Evolutionary conservation across 2,329 filamentous ascomycete genomes (phyloP).

Genomic region (Fusarium musae): DNA sequence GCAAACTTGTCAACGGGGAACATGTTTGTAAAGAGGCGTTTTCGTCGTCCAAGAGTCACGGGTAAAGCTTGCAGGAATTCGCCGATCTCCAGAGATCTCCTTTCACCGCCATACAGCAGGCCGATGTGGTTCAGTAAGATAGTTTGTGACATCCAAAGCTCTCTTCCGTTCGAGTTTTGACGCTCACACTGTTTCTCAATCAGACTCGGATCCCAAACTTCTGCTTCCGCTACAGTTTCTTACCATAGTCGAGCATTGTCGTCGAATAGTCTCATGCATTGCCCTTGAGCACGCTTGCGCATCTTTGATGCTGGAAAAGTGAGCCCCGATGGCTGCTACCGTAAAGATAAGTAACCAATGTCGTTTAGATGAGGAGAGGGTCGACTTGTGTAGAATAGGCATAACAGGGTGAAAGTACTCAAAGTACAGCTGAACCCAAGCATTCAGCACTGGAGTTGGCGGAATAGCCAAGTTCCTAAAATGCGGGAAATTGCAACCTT

Average conservation of each 20-base stretch:
- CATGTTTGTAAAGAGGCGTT: slow-evolving; percentile 7
- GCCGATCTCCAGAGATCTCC: slow-evolving; percentile 6
- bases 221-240: no score
- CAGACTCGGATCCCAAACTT: no score
- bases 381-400: slow-evolving; percentile 5
- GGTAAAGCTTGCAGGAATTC: slow-evolving; percentile 1
- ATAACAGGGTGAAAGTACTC: slow-evolving; percentile 1
- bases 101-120: not conserved
- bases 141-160: slow-evolving; percentile 13
- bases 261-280: slow-evolving; percentile 3
- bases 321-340: slow-evolving; percentile 1
- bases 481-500: not conserved
- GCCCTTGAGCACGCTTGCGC: not conserved
- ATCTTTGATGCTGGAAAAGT: not conserved
- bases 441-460: not conserved
- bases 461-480: slow-evolving; percentile 4
- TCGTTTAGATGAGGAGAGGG: not conserved
- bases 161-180: not conserved
- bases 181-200: not conserved
- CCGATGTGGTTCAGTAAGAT: slow-evolving; percentile 4
- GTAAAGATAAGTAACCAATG: slow-evolving; percentile 10
- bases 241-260: not conserved
- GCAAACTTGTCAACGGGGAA: slow-evolving; percentile 12
- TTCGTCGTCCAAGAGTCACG: not conserved
- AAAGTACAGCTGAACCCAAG: slow-evolving; percentile 5